Base-by-base conservation (phyloP, 208 protist genomes). In the Leishmania tropica region DNA sequence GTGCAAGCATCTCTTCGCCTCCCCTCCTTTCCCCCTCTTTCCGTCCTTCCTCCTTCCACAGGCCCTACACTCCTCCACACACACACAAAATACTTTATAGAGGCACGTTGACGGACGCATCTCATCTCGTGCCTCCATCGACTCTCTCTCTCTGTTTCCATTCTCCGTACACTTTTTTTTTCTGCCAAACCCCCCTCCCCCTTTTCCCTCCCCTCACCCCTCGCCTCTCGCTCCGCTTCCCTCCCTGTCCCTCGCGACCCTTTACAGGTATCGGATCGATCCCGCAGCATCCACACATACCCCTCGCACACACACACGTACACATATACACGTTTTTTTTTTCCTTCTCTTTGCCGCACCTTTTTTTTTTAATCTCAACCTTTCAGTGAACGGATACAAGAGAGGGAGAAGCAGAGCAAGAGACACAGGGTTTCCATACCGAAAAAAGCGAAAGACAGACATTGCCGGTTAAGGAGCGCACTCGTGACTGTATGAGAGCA, bases 1-100 rank as follows among this genome's bases (percentile, higher is more conserved):
- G 28, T 45, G n/a, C 28, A 24, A 42, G 15, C 13, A 35, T n/a
- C 8, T 70, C 35, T 17, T 24, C 19, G 10, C n/a, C 31, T n/a
- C 64, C n/a, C 53, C 64, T 60, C 64, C n/a, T 79, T 37, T 81
- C n/a, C 58, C n/a, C 53, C 64, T 60, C 64, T 19, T 79, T 37
- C 77, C n/a, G 48, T 77, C 64, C 35, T 53, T 17, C 48, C 48
- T 17, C 48, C 64, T 70, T 10, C 64, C 35, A 70, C 64, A 70
- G 6, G 0, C 1, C 64, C 56, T 62, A 62, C 56, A 42, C 40
- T 42, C 40, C 40, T 62, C 11, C 28, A 21, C 56, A 24, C 56
- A 13, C 42, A 45, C 42, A 45, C 56, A 24, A 62, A 8, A 31
- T n/a, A 7, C 56, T 7, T 11, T 17, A 62, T 62, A 62, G 24